These are phyloP conservation scores for Pythium aquatile DNA, from an alignment of 352 stramenopile genomes.

Conservation along the genomic window DNA sequence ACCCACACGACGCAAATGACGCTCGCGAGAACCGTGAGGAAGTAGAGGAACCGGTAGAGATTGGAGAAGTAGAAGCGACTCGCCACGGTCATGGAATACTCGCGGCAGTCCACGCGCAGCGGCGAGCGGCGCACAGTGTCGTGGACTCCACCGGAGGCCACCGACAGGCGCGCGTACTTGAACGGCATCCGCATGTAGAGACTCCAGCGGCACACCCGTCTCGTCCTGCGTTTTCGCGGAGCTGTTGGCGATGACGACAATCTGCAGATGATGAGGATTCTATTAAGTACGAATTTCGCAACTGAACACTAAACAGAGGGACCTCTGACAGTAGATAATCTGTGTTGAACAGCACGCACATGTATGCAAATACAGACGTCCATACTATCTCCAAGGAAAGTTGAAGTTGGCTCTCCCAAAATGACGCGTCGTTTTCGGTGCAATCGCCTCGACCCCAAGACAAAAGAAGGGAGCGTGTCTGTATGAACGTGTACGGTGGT, in stretches of 20 bases:
- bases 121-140: conserved; percentile 6
- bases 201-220: background rate
- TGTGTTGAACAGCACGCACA: too few relatives aligned
- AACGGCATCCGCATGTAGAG: conserved; percentile 8
- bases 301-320: conserved; percentile 1
- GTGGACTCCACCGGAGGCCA: conserved; percentile 8
- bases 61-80: conserved; percentile 84
- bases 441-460: background rate
- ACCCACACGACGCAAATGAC: conserved; percentile 75
- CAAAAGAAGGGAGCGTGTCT: too few relatives aligned
- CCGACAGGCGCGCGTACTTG: conserved; percentile 23
- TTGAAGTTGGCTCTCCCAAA: background rate
- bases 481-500: too few relatives aligned
- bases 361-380: background rate
- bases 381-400: background rate
- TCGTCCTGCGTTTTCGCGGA: background rate
- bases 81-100: conserved; percentile 72
- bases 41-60: conserved; percentile 74
- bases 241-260: background rate
- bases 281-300: background rate
- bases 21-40: conserved; percentile 76
- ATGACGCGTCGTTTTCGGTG: background rate
- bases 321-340: background rate
- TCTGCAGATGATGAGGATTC: background rate
- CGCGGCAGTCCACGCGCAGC: conserved; percentile 53